These are phyloP conservation scores for Drechslerella coelobrocha DNA, from an alignment of 2,329 filamentous ascomycete genomes.

Conservation along the genomic window DNA sequence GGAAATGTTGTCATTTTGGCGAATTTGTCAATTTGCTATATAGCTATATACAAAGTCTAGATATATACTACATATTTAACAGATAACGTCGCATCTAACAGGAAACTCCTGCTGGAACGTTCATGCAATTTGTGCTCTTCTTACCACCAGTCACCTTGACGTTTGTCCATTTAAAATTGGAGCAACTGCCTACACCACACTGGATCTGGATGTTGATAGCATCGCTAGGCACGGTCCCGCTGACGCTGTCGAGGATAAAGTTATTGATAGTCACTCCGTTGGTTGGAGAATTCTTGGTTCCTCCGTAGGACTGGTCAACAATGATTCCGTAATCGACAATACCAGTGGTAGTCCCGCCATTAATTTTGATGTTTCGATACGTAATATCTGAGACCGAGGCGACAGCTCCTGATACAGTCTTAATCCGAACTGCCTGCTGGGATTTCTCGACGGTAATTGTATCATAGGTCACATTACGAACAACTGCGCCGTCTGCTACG, in stretches of 20 bases:
- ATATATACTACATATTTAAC: too few species aligned
- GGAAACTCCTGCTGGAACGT: conserved; percentile 57
- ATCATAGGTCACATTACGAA: conserved; percentile 64
- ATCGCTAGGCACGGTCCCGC: conserved; percentile 57
- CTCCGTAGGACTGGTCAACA: conserved; percentile 66
- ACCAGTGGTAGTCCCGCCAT: conserved; percentile 58
- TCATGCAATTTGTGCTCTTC: conserved; percentile 56
- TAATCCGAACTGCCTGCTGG: conserved; percentile 67
- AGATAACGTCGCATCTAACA: conserved; percentile 18
- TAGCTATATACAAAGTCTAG: too few species aligned
- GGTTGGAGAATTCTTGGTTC: conserved; percentile 57
- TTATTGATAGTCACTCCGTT: conserved; percentile 61
- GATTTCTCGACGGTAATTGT: conserved; percentile 63
- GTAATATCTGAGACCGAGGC: conserved; percentile 64
- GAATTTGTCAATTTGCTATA: too few species aligned
- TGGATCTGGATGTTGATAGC: conserved; percentile 58
- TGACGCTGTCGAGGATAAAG: conserved; percentile 60
- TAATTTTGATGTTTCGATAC: conserved; percentile 62
- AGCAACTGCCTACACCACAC: conserved; percentile 58
- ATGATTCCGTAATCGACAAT: conserved; percentile 66
- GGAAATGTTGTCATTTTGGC: too few species aligned
- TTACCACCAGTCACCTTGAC: conserved; percentile 59
- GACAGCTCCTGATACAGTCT: conserved; percentile 64
- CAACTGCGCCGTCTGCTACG: conserved; percentile 64
- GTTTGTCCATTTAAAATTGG: conserved; percentile 57